These are phyloP conservation scores for Avena insularis DNA, from an alignment of 176 grass and related monocot genomes.

Conservation along the genomic window DNA sequence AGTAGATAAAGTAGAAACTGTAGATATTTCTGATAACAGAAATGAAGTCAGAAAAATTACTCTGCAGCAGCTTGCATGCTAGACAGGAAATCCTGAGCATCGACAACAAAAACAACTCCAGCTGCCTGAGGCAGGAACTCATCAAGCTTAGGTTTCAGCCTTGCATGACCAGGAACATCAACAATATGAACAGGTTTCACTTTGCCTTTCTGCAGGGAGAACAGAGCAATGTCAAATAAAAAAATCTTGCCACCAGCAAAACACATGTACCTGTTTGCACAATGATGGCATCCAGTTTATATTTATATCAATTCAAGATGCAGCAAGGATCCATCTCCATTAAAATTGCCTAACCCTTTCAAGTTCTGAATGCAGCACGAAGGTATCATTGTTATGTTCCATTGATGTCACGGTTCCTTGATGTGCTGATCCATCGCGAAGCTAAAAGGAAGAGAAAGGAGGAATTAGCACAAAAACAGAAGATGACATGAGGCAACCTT, in stretches of 20 bases:
- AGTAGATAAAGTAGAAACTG: neutral
- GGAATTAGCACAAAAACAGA: constrained; percentile 20
- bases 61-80: constrained; percentile 85
- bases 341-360: constrained; percentile 58
- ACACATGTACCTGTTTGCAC: constrained; percentile 13
- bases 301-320: constrained; percentile 23
- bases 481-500: neutral
- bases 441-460: constrained; percentile 50
- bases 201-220: constrained; percentile 69
- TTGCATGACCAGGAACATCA: constrained; percentile 98
- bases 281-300: neutral
- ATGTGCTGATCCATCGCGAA: constrained; percentile 91
- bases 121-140: constrained; percentile 79
- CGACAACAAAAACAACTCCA: constrained; percentile 81
- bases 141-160: constrained; percentile 88
- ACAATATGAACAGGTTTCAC: constrained; percentile 80
- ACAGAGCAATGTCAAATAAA: neutral
- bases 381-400: constrained; percentile 87
- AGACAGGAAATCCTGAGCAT: constrained; percentile 90
- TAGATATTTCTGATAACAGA: neutral
- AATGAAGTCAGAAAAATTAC: constrained; percentile 51
- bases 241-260: neutral
- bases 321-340: constrained; percentile 5
- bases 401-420: constrained; percentile 95
- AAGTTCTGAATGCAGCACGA: constrained; percentile 80